A percentile compares a stretch with the other conserved stretches of the same genome.
Conservation (phyloP, 768 basidiomycete genomes). For the Phylloporus rhodoxanthus region DNA sequence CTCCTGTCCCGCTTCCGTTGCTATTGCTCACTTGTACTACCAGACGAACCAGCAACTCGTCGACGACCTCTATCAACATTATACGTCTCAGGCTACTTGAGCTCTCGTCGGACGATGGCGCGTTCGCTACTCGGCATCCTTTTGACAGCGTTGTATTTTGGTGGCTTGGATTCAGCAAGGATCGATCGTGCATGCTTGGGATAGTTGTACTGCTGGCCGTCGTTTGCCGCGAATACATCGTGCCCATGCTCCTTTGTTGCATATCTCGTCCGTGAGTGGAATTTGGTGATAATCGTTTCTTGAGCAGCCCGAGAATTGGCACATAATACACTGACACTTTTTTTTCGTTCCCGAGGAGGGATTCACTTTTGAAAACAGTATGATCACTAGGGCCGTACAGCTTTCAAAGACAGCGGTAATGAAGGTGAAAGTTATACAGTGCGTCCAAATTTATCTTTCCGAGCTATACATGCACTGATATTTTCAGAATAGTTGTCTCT, state of each 20-base stretch:
- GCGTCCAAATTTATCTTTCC: not conserved
- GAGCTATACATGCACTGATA: constrained; percentile 24
- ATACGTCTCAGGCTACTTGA: constrained; percentile 27
- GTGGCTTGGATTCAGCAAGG: not conserved
- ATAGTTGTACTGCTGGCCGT: constrained; percentile 8
- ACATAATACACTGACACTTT: too few relatives aligned
- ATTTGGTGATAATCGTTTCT: too few relatives aligned
- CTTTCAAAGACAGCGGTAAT: too few relatives aligned
- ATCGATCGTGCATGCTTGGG: not conserved
- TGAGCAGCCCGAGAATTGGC: too few relatives aligned
- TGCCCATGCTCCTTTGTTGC: not conserved
- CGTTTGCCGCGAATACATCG: constrained; percentile 11
- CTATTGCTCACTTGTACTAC: not conserved
- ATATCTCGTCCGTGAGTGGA: too few relatives aligned
- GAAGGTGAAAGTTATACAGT: not conserved
- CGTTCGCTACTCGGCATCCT: not conserved
- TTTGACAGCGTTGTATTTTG: constrained; percentile 1
- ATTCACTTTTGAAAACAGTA: too few relatives aligned
- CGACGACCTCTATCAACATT: constrained; percentile 54
- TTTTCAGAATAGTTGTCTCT: constrained; percentile 21
- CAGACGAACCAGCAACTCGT: constrained; percentile 66
- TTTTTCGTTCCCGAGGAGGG: too few relatives aligned
- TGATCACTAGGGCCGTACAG: too few relatives aligned
- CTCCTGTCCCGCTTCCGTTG: not conserved
- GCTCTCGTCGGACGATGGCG: not conserved